Percentiles rank a stretch among this genome's conserved stretches.
Conservation (phyloP, 352 stramenopile genomes). For the Globisporangium polare region DNA sequence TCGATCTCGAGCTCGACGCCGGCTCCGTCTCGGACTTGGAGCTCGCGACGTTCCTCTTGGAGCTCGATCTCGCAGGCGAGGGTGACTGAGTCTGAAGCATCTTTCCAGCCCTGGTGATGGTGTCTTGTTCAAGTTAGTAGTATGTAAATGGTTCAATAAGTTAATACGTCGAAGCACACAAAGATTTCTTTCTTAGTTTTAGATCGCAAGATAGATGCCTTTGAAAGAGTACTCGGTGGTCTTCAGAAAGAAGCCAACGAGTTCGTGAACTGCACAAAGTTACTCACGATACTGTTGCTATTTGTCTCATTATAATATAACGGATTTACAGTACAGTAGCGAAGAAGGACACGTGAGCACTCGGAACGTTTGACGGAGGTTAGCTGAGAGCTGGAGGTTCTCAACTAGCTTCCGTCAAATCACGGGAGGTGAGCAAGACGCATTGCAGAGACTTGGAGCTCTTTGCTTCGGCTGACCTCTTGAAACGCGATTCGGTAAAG, state of each 20-base stretch:
- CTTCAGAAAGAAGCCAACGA: neutral
- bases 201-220: too few relatives aligned
- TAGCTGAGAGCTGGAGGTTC: neutral
- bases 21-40: slow-evolving; percentile 1
- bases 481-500: too few relatives aligned
- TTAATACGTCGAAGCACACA: too few relatives aligned
- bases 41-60: neutral
- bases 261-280: neutral
- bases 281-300: neutral
- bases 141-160: too few relatives aligned
- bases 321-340: too few relatives aligned
- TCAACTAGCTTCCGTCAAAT: too few relatives aligned
- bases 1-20: neutral
- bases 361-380: too few relatives aligned
- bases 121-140: neutral
- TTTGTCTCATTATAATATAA: too few relatives aligned
- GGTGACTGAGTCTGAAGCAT: neutral
- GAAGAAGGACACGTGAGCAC: too few relatives aligned
- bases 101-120: neutral
- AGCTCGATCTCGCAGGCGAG: neutral
- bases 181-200: too few relatives aligned
- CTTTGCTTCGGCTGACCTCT: neutral
- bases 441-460: too few relatives aligned
- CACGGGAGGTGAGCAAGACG: too few relatives aligned
- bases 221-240: neutral